phyloP scores from a whole-genome alignment of 805 yeast species.

The Candida montana region DNA sequence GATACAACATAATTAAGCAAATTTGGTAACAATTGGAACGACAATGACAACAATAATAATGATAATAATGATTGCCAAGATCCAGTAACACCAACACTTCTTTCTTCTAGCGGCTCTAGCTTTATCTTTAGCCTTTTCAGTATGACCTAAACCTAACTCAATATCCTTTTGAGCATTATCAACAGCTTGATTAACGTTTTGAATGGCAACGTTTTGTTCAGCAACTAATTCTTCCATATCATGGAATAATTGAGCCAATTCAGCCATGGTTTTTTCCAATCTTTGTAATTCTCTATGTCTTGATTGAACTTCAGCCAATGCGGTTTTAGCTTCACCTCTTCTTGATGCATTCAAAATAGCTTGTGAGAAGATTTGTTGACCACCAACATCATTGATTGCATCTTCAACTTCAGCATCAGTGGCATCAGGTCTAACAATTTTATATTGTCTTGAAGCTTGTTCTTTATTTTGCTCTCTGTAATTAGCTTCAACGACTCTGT shows the following conservation, averaged over 20 bases:
- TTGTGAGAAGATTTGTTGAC: constrained; percentile 91
- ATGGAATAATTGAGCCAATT: constrained; percentile 87
- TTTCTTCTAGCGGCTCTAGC: constrained; percentile 89
- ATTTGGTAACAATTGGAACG: constrained; percentile 29
- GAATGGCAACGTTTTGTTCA: constrained; percentile 87
- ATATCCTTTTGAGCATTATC: constrained; percentile 82
- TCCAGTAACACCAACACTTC: constrained; percentile 79
- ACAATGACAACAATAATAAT: constrained; percentile 68
- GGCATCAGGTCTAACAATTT: constrained; percentile 82
- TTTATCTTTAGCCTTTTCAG: constrained; percentile 79
- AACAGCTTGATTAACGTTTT: constrained; percentile 76
- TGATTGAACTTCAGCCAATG: constrained; percentile 89
- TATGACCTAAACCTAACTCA: constrained; percentile 92
- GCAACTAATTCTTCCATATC: constrained; percentile 96
- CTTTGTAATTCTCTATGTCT: constrained; percentile 93
- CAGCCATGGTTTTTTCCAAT: constrained; percentile 93
- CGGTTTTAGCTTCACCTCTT: constrained; percentile 93
- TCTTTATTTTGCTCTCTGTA: constrained; percentile 78
- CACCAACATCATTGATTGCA: constrained; percentile 78
- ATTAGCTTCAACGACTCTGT: constrained; percentile 79
- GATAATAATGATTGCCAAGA: constrained; percentile 51
- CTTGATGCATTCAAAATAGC: constrained; percentile 83
- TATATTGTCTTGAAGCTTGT: constrained; percentile 90
- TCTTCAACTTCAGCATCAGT: constrained; percentile 77
- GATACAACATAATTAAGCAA: constrained; percentile 7